Conservation (phyloP, 306 rosid genomes). For the Prunus dulcis region DNA sequence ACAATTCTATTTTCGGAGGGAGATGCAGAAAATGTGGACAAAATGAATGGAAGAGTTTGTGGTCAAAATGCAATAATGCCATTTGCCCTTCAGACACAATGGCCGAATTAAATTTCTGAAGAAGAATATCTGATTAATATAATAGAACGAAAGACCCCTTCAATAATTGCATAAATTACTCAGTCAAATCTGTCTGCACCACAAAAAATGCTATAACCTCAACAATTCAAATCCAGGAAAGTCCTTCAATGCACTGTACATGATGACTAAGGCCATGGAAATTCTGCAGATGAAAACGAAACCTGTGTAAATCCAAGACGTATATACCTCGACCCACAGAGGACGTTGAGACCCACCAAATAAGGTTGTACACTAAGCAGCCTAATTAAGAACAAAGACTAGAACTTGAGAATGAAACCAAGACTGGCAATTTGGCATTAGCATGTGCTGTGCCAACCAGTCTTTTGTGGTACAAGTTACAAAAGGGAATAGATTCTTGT, state of each 20-base stretch:
- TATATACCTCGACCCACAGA: background rate
- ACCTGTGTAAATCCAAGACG: background rate
- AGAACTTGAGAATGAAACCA: slow-evolving; percentile 18
- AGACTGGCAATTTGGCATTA: slow-evolving; percentile 10
- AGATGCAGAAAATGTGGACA: slow-evolving; percentile 4
- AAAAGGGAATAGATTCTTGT: background rate
- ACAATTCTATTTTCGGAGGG: background rate
- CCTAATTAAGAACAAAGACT: slow-evolving; percentile 1
- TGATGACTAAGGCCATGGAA: background rate
- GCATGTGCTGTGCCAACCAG: slow-evolving; percentile 17
- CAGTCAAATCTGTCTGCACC: background rate
- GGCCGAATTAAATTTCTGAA: background rate
- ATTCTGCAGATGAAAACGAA: background rate
- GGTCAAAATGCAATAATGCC: background rate
- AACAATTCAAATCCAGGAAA: background rate
- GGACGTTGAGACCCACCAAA: background rate
- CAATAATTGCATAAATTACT: background rate
- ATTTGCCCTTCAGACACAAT: background rate
- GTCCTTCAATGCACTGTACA: background rate
- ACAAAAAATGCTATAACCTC: background rate
- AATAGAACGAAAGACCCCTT: background rate
- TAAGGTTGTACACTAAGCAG: slow-evolving; percentile 20
- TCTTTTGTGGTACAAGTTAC: background rate
- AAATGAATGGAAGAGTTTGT: background rate
- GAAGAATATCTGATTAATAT: background rate